Evolutionary conservation across 495 filamentous ascomycete genomes (phyloP).

Genomic region (Daldinia decipiens): DNA sequence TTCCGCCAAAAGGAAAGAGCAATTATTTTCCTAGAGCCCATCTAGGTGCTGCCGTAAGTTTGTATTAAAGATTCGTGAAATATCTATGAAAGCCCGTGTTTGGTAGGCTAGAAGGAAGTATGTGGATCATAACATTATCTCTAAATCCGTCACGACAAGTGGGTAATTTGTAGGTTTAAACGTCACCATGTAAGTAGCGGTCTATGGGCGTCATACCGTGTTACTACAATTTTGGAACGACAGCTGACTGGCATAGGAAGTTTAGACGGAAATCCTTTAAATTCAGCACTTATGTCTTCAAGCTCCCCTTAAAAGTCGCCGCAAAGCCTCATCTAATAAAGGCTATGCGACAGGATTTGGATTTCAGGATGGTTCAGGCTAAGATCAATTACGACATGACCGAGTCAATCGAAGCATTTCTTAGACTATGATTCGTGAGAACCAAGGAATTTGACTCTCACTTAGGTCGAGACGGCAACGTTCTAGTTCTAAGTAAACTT

Average conservation of each 20-base stretch:
- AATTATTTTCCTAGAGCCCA: neutral
- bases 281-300: neutral
- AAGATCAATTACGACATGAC: slow-evolving; percentile 26
- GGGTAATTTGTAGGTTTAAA: neutral
- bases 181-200: neutral
- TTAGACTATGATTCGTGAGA: slow-evolving; percentile 4
- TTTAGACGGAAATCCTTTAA: neutral
- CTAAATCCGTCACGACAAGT: neutral
- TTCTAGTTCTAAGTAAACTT: too few relatives aligned
- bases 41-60: neutral
- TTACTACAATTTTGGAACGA: neutral
- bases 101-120: neutral
- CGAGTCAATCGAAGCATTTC: slow-evolving; percentile 24
- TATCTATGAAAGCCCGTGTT: neutral
- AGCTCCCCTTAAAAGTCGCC: neutral
- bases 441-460: slow-evolving; percentile 6
- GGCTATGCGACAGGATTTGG: neutral
- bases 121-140: neutral
- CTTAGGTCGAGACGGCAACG: too few relatives aligned
- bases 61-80: neutral
- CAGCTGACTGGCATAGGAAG: neutral
- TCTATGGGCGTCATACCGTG: neutral
- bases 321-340: neutral
- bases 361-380: neutral
- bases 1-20: neutral